phyloP scores from a whole-genome alignment of 257 asterid species.

The Solanum chiquidenum region DNA sequence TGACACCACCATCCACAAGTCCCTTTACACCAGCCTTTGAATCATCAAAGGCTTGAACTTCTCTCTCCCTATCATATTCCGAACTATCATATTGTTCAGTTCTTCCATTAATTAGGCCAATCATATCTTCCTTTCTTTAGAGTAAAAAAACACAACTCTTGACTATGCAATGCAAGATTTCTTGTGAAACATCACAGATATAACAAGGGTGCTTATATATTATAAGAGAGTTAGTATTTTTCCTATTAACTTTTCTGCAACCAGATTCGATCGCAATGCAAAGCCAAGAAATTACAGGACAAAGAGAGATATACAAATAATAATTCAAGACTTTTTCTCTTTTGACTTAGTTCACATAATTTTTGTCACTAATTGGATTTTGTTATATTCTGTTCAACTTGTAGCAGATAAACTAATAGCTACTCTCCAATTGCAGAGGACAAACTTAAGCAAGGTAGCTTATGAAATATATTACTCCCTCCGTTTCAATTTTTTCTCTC shows the following conservation, averaged over 20 bases:
- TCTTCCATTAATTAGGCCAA: neutral
- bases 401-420: neutral
- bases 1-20: constrained; percentile 3
- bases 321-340: neutral
- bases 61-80: neutral
- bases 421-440: neutral
- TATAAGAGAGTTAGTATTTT: neutral
- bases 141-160: neutral
- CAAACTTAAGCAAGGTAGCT: no score
- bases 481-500: no score
- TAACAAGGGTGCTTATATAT: neutral
- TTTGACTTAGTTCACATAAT: neutral
- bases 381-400: neutral
- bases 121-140: neutral
- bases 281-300: neutral
- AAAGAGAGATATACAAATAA: neutral
- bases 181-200: neutral
- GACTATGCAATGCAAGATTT: neutral
- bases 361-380: neutral
- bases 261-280: neutral
- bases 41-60: constrained; percentile 2
- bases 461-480: no score
- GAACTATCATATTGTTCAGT: neutral
- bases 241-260: neutral
- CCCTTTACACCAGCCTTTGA: constrained; percentile 12